phyloP scores from a whole-genome alignment of 257 asterid genomes.

The Catharanthus roseus region DNA sequence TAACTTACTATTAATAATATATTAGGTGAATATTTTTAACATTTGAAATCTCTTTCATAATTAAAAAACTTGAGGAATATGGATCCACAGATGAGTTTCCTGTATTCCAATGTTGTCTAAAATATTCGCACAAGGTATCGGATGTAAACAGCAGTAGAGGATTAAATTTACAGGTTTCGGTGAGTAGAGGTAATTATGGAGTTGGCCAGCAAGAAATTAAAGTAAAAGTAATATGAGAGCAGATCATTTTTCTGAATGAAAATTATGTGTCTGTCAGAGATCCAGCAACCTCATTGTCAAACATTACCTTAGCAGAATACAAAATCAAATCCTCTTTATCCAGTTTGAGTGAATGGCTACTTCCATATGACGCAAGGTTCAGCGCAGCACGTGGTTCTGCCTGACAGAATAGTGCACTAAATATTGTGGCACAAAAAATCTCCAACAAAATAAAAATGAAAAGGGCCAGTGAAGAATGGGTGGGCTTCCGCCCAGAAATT shows the following conservation, averaged over 20 bases:
- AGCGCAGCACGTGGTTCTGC: conserved; percentile 99
- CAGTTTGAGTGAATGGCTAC: conserved; percentile 92
- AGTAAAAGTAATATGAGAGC: background rate
- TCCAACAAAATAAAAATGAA: conserved; percentile 17
- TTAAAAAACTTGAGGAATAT: background rate
- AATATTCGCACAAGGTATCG: background rate
- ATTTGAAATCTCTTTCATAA: background rate
- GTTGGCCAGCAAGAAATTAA: background rate
- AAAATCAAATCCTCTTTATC: conserved; percentile 78
- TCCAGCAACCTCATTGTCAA: conserved; percentile 5
- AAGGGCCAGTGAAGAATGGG: background rate
- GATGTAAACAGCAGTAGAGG: background rate
- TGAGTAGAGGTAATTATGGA: background rate
- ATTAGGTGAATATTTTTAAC: background rate
- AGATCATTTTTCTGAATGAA: background rate
- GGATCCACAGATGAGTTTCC: background rate
- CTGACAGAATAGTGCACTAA: conserved; percentile 45
- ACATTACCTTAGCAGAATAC: conserved; percentile 93
- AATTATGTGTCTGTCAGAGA: background rate
- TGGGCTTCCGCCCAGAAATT: conserved; percentile 10
- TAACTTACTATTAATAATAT: background rate
- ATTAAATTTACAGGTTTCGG: background rate
- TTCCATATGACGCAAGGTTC: conserved; percentile 96
- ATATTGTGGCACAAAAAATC: conserved; percentile 21
- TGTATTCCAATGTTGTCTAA: background rate